Conservation (phyloP, 106 monocot genomes). For the Triglochin maritima region DNA sequence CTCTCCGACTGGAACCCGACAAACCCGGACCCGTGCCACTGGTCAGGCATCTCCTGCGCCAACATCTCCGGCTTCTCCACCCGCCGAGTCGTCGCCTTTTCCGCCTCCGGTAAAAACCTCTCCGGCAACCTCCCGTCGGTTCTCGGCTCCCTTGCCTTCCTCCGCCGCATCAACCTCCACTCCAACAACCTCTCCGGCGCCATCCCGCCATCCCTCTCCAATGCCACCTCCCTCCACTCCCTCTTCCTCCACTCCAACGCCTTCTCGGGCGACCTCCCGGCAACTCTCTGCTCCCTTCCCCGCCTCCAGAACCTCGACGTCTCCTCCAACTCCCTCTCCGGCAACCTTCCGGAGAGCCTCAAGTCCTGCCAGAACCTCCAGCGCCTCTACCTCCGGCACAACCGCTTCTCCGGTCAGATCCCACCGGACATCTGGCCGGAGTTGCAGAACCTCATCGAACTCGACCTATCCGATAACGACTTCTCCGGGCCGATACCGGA, state of each 20-base stretch:
- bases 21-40: slow-evolving; percentile 64
- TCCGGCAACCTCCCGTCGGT: slow-evolving; percentile 92
- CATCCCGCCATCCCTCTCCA: slow-evolving; percentile 53
- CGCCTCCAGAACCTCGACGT: slow-evolving; percentile 73
- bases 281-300: slow-evolving; percentile 42
- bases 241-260: slow-evolving; percentile 72
- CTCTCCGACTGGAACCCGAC: slow-evolving; percentile 39
- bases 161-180: slow-evolving; percentile 78
- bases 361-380: slow-evolving; percentile 48
- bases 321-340: slow-evolving; percentile 46
- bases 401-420: slow-evolving; percentile 46
- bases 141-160: slow-evolving; percentile 55
- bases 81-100: slow-evolving; percentile 61
- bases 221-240: slow-evolving; percentile 71
- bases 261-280: slow-evolving; percentile 52
- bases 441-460: slow-evolving; percentile 35
- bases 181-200: slow-evolving; percentile 50
- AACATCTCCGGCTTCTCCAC: slow-evolving; percentile 30
- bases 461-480: slow-evolving; percentile 61
- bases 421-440: slow-evolving; percentile 52
- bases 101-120: slow-evolving; percentile 60
- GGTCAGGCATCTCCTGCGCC: slow-evolving; percentile 68
- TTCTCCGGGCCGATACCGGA: slow-evolving; percentile 46
- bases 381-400: slow-evolving; percentile 34
- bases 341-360: slow-evolving; percentile 34